Evolutionary conservation across 2,329 filamentous ascomycete species (phyloP), one percentile per base, ranked within the genome.

Genomic region (Alternaria alternata): DNA sequence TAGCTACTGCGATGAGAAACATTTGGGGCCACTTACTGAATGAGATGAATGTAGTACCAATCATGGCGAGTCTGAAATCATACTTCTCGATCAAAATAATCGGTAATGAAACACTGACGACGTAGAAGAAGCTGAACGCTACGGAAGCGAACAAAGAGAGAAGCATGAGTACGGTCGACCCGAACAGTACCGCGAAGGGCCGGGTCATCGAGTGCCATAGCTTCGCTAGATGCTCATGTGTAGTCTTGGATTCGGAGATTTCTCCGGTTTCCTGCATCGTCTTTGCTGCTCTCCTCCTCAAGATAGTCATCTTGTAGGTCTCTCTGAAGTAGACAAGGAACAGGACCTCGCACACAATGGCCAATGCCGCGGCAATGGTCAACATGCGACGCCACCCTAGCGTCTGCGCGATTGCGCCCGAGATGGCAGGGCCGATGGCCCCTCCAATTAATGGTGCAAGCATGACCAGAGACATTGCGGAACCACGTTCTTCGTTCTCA

Each of bases 261-360:
- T 54, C 39, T 30, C 46, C 63, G 54, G 36, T 64, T 63, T 24
- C 64, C 62, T 42, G 54, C 61, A 39, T 66, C 57, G 18, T 68
- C 57, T 49, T 71, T 52, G 59, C 73, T 53, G 63, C 59, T 58
- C 56, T 72, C 30, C 51, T 58, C 59, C 64, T 70, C 42, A 89
- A 74, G 46, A 89, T 87, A 1, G 81, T 77, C 41, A 87, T 81
- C 67, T 84, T 85, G 74, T 89, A 90, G 12, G 88, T 90, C 77
- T 90, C 88, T 6, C 81, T 76, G 67, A 86, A 87, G 67, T 78
- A 82, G 0, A 77, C 76, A 7, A 88, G 70, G 62, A 88, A 85
- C 4, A 82, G 49, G 0, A 85, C 32, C 71, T 87, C 85, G 62
- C 83, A 86, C 2, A 79, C 62, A 6, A 78, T 71, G 0, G 86